phyloP scores from a whole-genome alignment of 495 filamentous ascomycete species.

The Xylaria nigripes region DNA sequence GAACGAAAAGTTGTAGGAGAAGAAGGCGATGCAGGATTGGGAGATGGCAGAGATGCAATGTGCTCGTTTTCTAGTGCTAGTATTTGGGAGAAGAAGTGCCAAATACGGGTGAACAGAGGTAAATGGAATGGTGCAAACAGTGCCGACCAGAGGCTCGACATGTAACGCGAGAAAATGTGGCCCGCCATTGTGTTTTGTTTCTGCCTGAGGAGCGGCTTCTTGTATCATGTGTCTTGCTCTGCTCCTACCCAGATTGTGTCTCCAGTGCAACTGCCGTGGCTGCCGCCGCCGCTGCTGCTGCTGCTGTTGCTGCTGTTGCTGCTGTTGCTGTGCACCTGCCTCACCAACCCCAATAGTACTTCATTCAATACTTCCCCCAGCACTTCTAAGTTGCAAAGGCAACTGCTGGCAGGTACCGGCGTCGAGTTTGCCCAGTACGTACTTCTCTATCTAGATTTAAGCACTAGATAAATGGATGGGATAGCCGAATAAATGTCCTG shows the following conservation, averaged over 20 bases:
- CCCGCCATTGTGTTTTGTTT: conserved; percentile 22
- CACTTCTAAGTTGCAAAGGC: not conserved
- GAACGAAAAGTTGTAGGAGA: not conserved
- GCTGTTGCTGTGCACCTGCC: not conserved
- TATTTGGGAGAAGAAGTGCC: conserved; percentile 15
- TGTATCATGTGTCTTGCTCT: conserved; percentile 4
- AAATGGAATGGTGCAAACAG: conserved; percentile 29
- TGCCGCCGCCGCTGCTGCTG: not conserved
- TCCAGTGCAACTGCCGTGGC: not conserved
- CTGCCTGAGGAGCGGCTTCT: conserved; percentile 12
- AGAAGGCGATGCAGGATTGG: not conserved
- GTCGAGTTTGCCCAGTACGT: not conserved
- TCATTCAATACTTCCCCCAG: not conserved
- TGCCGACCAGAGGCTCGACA: conserved; percentile 23
- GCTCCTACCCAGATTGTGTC: not conserved
- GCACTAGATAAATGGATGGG: not conserved
- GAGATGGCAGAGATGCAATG: not conserved
- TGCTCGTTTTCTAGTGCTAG: conserved; percentile 1
- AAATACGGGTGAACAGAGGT: conserved; percentile 20
- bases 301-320: not conserved
- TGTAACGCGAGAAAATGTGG: conserved; percentile 30
- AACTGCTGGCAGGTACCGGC: not conserved
- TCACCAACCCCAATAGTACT: not conserved
- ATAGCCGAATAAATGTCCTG: not conserved
- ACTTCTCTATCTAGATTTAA: not conserved